These are phyloP conservation scores for Cyathus olla DNA, from an alignment of 1,284 basidiomycete species.

Conservation along the genomic window DNA sequence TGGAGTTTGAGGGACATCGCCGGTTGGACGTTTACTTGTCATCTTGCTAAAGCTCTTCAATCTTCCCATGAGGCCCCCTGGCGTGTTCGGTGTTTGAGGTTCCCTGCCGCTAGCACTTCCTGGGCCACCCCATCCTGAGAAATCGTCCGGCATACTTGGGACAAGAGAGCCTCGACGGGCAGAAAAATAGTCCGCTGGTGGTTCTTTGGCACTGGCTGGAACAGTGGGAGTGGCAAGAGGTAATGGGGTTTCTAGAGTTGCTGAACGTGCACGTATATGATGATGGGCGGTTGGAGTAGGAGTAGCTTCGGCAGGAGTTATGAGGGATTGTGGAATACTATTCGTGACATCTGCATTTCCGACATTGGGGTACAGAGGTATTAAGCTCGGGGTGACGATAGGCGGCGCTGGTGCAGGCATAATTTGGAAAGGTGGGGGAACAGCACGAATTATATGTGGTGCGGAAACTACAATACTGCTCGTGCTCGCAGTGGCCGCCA, in stretches of 20 bases:
- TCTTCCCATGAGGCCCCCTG: slow-evolving; percentile 81
- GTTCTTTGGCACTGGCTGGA: slow-evolving; percentile 58
- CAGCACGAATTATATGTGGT: slow-evolving; percentile 72
- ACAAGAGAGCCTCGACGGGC: slow-evolving; percentile 21
- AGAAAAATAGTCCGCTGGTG: slow-evolving; percentile 55
- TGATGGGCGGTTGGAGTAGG: slow-evolving; percentile 7
- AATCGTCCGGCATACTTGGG: slow-evolving; percentile 58
- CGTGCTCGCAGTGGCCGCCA: slow-evolving; percentile 6
- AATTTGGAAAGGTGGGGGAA: slow-evolving; percentile 59
- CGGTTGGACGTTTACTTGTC: slow-evolving; percentile 57
- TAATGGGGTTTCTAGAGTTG: slow-evolving; percentile 22
- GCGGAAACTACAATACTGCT: slow-evolving; percentile 61
- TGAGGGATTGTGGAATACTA: slow-evolving; percentile 40
- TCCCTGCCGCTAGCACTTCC: slow-evolving; percentile 37
- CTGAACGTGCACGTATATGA: slow-evolving; percentile 22
- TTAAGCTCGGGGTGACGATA: slow-evolving; percentile 63
- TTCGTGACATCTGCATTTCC: slow-evolving; percentile 19
- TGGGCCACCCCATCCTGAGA: slow-evolving; percentile 60
- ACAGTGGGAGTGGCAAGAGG: slow-evolving; percentile 15
- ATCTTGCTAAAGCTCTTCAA: slow-evolving; percentile 82
- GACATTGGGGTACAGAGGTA: slow-evolving; percentile 56
- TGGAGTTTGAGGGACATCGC: not conserved
- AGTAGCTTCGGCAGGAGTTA: not conserved
- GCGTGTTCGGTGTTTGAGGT: slow-evolving; percentile 62
- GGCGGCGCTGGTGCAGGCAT: slow-evolving; percentile 57